Evolutionary conservation across 1,139 yeast genomes (phyloP).

Genomic region (Geotrichum phurueaensis): DNA sequence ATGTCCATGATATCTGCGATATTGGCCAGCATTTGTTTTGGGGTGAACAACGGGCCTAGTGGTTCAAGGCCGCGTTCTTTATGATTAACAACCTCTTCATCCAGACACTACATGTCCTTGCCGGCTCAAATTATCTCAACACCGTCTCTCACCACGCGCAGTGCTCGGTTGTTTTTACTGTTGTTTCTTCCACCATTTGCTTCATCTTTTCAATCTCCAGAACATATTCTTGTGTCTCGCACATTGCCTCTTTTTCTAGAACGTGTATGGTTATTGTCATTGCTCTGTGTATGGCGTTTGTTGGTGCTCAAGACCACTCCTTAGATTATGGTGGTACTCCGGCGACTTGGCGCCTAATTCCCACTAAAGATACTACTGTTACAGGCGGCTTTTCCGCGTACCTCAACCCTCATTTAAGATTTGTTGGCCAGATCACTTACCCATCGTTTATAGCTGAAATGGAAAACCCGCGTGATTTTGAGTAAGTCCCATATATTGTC

Average conservation of each 20-base stretch:
- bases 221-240: conserved; percentile 49
- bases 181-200: conserved; percentile 45
- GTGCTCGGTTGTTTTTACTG: conserved; percentile 49
- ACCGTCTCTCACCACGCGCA: conserved; percentile 48
- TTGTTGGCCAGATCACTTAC: conserved; percentile 58
- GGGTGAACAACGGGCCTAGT: conserved; percentile 51
- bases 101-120: conserved; percentile 54
- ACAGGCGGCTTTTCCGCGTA: conserved; percentile 54
- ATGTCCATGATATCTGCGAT: conserved; percentile 49
- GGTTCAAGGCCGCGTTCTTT: conserved; percentile 51
- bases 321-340: conserved; percentile 39
- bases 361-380: conserved; percentile 46
- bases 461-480: conserved; percentile 53
- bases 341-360: conserved; percentile 45
- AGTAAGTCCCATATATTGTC: conserved; percentile 50
- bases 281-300: conserved; percentile 47
- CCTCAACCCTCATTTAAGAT: conserved; percentile 55
- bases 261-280: conserved; percentile 54
- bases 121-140: conserved; percentile 55
- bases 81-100: conserved; percentile 51
- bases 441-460: conserved; percentile 59
- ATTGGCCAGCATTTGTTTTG: conserved; percentile 55
- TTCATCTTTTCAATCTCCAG: conserved; percentile 50
- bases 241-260: conserved; percentile 49
- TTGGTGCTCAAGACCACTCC: conserved; percentile 50